A percentile compares a stretch with the other conserved stretches of the same genome.
Evolutionary conservation across 768 basidiomycete genomes (phyloP).

Genomic region (Tricholoma flavovirens): DNA sequence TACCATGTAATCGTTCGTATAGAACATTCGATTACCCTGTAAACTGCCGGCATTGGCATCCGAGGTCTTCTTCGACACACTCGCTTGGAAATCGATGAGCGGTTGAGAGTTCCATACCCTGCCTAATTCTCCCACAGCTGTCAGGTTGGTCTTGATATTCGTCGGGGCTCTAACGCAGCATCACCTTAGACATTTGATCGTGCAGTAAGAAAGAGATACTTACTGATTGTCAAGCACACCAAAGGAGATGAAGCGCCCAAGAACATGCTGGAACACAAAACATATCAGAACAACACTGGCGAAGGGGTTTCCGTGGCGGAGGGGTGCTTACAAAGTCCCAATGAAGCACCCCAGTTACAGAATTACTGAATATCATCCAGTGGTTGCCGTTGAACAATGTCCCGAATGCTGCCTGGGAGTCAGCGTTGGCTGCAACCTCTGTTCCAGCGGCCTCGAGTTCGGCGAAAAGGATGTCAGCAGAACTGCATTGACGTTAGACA

Average conservation of each 20-base stretch:
- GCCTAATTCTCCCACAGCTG: constrained; percentile 33
- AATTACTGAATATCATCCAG: constrained; percentile 69
- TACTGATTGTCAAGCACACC: background rate
- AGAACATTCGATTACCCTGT: constrained; percentile 21
- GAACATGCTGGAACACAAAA: constrained; percentile 36
- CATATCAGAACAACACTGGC: background rate
- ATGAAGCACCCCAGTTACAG: constrained; percentile 49
- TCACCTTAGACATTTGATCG: background rate
- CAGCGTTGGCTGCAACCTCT: constrained; percentile 41
- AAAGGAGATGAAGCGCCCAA: constrained; percentile 1
- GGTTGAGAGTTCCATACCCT: constrained; percentile 31
- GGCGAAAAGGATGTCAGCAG: constrained; percentile 56
- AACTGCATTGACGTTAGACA: constrained; percentile 25
- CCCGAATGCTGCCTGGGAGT: constrained; percentile 44
- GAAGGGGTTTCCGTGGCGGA: background rate
- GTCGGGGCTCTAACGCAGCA: constrained; percentile 29
- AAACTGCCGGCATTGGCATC: constrained; percentile 19
- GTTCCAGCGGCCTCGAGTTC: constrained; percentile 60
- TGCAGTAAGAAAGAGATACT: background rate
- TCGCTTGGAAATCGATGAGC: constrained; percentile 21
- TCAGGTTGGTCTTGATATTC: constrained; percentile 38
- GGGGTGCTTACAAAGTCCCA: constrained; percentile 57
- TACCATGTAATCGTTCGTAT: constrained; percentile 20
- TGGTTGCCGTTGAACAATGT: constrained; percentile 50
- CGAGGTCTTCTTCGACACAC: constrained; percentile 15